Conservation (phyloP, 257 asterid genomes). For the Nicotiana tabacum region DNA sequence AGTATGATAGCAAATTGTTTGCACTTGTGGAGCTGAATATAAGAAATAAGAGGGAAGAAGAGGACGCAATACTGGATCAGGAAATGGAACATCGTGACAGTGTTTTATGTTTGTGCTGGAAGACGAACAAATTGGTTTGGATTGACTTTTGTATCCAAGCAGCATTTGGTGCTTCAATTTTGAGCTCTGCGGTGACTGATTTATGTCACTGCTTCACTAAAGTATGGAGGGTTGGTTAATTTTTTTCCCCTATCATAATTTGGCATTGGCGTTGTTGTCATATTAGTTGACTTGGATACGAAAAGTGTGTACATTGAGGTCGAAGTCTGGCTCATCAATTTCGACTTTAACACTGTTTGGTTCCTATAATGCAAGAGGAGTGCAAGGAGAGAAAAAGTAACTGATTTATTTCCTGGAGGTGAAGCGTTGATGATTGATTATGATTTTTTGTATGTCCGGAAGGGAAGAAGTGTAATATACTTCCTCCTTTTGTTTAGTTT, state of each 20-base stretch:
- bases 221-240: background rate
- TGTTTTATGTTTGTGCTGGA: background rate
- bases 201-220: background rate
- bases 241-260: background rate
- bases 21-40: background rate
- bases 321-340: background rate
- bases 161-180: background rate
- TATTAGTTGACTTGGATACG: background rate
- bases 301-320: background rate
- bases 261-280: background rate
- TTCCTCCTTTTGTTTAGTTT: background rate
- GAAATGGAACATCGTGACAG: background rate
- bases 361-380: background rate
- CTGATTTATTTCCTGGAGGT: background rate
- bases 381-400: background rate
- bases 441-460: background rate
- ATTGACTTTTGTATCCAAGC: background rate
- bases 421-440: background rate
- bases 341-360: background rate
- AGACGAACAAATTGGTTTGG: background rate
- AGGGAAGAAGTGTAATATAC: background rate
- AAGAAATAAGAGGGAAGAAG: background rate
- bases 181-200: background rate
- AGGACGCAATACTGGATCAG: background rate
- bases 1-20: background rate